Evolutionary conservation across 177 flowering plant genomes (phyloP), one percentile per base, ranked within the genome.

Genomic region (Vitis hybrid): DNA sequence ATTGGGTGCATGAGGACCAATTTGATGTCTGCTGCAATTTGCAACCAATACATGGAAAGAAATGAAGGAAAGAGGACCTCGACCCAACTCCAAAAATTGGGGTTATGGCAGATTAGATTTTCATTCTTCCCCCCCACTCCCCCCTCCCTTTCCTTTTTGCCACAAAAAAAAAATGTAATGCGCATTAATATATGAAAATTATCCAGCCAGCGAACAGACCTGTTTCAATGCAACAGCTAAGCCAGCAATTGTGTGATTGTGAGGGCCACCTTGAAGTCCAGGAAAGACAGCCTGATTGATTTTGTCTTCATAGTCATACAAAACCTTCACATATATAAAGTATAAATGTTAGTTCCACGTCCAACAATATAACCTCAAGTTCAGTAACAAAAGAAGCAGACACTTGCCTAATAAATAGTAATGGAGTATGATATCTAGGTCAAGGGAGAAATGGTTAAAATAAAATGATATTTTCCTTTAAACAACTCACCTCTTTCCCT

Each of bases 221-320:
- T 96, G 98, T 77, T 96, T 96, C 81, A 96, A 70, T 19, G 98
- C 98, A 75, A 96, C 99, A 63, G 98, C 99, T 78, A 97, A 83
- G 39, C 97, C 99, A 70, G 98, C 55, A 64, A 97, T 97, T 26
- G 99, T 97, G 84, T 97, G 99, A 76, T 96, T 96, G 82, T 96
- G 99, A 1, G 98, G 99, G 48, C 99, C 99, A 51, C 99, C 99
- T 85, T 94, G 99, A 80, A 96, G 97, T 72, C 99, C 97, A 72
- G 99, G 97, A 74, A 96, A 94, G 65, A 96, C 98, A 59, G 99
- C 93, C 76, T 86, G 90, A 71, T 96, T 96, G 72, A 96, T 96
- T 81, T 91, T 96, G 82, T 96, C 98, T 82, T 96, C 97, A 69
- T 70, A 96, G 66, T 96, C 98, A 80, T 94, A 96, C 77, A 90